These are phyloP conservation scores for Scheffersomyces titani DNA, from an alignment of 1,139 yeast genomes.

Conservation along the genomic window DNA sequence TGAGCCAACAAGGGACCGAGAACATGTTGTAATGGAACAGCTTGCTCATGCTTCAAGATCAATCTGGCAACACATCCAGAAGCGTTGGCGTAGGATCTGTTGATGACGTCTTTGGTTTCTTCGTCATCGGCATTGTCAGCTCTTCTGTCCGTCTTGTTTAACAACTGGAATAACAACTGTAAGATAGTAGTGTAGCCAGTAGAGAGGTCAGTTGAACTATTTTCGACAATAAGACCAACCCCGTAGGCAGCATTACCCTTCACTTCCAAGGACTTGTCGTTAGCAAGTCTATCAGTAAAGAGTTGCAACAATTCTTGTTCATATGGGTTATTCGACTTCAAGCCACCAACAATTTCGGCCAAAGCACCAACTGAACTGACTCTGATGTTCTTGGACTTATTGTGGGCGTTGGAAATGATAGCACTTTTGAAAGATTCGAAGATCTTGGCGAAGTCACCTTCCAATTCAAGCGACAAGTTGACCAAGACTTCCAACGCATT, in stretches of 20 bases:
- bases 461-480: conserved; percentile 71
- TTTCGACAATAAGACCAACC: conserved; percentile 76
- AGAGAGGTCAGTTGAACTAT: conserved; percentile 59
- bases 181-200: conserved; percentile 69
- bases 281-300: conserved; percentile 65
- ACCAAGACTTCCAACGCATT: conserved; percentile 84
- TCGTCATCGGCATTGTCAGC: conserved; percentile 68
- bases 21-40: conserved; percentile 80
- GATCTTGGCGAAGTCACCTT: conserved; percentile 70
- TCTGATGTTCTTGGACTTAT: conserved; percentile 73
- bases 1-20: conserved; percentile 74
- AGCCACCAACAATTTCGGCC: conserved; percentile 83
- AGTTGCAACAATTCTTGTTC: conserved; percentile 69
- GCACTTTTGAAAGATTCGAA: conserved; percentile 74
- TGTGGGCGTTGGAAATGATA: conserved; percentile 58
- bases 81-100: conserved; percentile 89
- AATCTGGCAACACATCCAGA: conserved; percentile 97
- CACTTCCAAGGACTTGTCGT: conserved; percentile 84
- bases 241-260: conserved; percentile 97
- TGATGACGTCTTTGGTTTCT: conserved; percentile 76
- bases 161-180: conserved; percentile 73
- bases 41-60: conserved; percentile 69
- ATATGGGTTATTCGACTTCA: conserved; percentile 68
- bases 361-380: conserved; percentile 85
- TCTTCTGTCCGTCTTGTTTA: conserved; percentile 75